Conservation (phyloP, 2,329 filamentous ascomycete species). For the Colletotrichum orchidophilum region DNA sequence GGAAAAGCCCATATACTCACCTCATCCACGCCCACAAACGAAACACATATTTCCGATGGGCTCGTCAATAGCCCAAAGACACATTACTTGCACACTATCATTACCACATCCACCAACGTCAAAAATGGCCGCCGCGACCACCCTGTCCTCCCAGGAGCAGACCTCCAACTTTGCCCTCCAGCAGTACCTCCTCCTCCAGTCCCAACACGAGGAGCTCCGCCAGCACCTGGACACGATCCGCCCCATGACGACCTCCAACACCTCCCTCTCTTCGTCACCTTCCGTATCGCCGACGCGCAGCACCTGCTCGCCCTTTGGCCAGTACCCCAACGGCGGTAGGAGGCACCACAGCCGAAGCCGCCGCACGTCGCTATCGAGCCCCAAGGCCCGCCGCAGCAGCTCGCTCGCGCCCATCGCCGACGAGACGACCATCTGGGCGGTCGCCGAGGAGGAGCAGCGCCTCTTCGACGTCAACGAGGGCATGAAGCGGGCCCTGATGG, state of each 20-base stretch:
- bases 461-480: slow-evolving; percentile 67
- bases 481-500: slow-evolving; percentile 69
- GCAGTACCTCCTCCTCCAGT: slow-evolving; percentile 63
- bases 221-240: slow-evolving; percentile 62
- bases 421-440: slow-evolving; percentile 57
- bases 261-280: slow-evolving; percentile 56
- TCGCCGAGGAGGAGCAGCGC: slow-evolving; percentile 62
- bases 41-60: slow-evolving; percentile 34
- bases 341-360: slow-evolving; percentile 58
- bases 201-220: slow-evolving; percentile 63
- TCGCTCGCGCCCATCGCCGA: slow-evolving; percentile 53
- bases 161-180: slow-evolving; percentile 60
- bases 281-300: slow-evolving; percentile 68
- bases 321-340: slow-evolving; percentile 35
- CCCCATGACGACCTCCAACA: slow-evolving; percentile 47
- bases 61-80: slow-evolving; percentile 32
- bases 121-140: slow-evolving; percentile 28
- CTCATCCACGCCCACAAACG: background rate
- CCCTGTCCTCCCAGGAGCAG: slow-evolving; percentile 37
- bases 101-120: slow-evolving; percentile 24
- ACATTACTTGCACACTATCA: slow-evolving; percentile 33
- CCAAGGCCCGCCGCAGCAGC: slow-evolving; percentile 32
- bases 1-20: background rate
- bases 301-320: slow-evolving; percentile 50
- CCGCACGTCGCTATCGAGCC: slow-evolving; percentile 44